phyloP scores from a whole-genome alignment of 2,329 filamentous ascomycete genomes.

The Paraconiothyrium brasiliense region DNA sequence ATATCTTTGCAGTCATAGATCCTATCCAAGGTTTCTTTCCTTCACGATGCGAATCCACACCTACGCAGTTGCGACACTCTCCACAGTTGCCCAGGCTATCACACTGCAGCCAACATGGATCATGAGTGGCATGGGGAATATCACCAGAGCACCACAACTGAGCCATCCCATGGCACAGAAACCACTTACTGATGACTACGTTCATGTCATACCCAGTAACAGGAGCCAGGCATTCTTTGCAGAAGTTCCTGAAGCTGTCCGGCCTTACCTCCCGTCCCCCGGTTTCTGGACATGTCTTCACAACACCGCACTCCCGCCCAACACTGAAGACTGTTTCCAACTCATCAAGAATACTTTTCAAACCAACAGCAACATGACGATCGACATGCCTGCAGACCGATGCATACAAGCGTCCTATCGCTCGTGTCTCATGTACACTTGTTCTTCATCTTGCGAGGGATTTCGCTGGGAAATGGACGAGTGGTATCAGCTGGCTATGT shows the following conservation, averaged over 20 bases:
- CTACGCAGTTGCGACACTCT: not conserved
- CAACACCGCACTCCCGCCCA: conserved; percentile 6
- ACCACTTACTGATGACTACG: not conserved
- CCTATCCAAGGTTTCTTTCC: too few relatives aligned
- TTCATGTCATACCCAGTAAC: conserved; percentile 3
- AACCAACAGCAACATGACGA: not conserved
- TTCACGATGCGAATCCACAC: not conserved
- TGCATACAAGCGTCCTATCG: conserved; percentile 5
- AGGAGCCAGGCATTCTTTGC: not conserved
- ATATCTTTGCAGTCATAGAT: not conserved
- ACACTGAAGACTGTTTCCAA: conserved; percentile 11
- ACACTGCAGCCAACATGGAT: not conserved
- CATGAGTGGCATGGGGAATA: not conserved
- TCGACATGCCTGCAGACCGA: conserved; percentile 4
- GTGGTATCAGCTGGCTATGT: conserved; percentile 6
- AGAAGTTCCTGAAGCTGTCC: too few relatives aligned
- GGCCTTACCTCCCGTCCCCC: not conserved
- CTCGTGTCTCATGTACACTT: conserved; percentile 13
- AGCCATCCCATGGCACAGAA: not conserved
- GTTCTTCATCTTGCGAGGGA: conserved; percentile 5
- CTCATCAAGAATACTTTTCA: not conserved
- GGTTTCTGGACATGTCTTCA: conserved; percentile 11
- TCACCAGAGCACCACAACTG: not conserved
- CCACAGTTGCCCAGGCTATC: not conserved
- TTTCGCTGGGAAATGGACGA: conserved; percentile 5